Evolutionary conservation across 495 filamentous ascomycete genomes (phyloP).

Genomic region (Xylaria grammica): DNA sequence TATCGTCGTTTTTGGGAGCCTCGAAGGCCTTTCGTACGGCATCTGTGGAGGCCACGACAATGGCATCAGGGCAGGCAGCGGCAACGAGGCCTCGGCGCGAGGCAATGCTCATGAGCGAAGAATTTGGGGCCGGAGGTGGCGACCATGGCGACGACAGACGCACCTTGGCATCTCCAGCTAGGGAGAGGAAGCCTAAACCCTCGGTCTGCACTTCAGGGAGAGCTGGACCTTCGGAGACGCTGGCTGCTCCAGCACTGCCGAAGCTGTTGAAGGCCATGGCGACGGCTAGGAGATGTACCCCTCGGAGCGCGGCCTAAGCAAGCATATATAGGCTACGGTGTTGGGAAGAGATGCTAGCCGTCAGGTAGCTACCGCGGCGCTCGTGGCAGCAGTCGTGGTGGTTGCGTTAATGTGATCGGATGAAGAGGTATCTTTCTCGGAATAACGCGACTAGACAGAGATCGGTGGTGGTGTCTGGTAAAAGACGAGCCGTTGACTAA

Average conservation of each 20-base stretch:
- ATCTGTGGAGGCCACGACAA: constrained; percentile 79
- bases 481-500: constrained; percentile 4
- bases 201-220: constrained; percentile 66
- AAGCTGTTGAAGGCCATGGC: constrained; percentile 74
- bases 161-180: constrained; percentile 81
- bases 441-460: neutral
- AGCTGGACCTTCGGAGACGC: constrained; percentile 57
- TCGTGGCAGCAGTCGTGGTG: neutral
- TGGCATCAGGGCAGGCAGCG: constrained; percentile 80
- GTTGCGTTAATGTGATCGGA: constrained; percentile 5
- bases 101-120: constrained; percentile 86
- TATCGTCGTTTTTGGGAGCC: constrained; percentile 58
- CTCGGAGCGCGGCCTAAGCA: constrained; percentile 12
- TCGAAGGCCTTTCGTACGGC: constrained; percentile 77
- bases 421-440: neutral
- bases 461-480: neutral
- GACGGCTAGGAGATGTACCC: constrained; percentile 18
- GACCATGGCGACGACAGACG: constrained; percentile 83
- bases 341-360: neutral
- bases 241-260: constrained; percentile 36
- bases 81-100: constrained; percentile 80
- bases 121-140: constrained; percentile 74
- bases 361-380: neutral
- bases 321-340: constrained; percentile 14
- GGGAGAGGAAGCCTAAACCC: constrained; percentile 81